A percentile compares a stretch with the other conserved stretches of the same genome.
phyloP scores from a whole-genome alignment of 805 yeast genomes.

The Myxozyma mucilagina region DNA sequence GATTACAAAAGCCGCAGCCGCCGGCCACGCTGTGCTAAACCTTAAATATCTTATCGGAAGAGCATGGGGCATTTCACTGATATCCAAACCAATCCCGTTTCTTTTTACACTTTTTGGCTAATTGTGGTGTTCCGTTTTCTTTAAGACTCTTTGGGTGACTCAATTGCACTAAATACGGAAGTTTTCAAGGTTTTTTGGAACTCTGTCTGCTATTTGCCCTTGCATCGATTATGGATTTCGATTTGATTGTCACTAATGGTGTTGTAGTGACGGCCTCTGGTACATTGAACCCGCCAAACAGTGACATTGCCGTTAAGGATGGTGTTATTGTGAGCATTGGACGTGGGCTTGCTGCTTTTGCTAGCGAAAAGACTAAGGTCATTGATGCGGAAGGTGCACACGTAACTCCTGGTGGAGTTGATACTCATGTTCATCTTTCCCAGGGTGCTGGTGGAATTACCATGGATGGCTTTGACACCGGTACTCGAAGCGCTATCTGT shows the following conservation, averaged over 20 bases:
- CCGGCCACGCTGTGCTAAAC: not conserved
- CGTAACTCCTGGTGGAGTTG: conserved; percentile 56
- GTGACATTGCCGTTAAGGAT: conserved; percentile 45
- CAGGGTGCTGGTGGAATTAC: conserved; percentile 45
- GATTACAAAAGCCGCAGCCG: not conserved
- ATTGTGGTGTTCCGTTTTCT: not conserved
- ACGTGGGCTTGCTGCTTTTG: conserved; percentile 36
- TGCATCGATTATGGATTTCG: conserved; percentile 24
- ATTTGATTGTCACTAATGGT: conserved; percentile 35
- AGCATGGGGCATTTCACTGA: not conserved
- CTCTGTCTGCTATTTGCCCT: not conserved
- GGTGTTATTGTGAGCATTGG: conserved; percentile 46
- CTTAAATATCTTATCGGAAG: not conserved
- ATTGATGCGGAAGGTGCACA: conserved; percentile 52
- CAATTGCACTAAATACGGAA: not conserved
- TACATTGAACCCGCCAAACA: conserved; percentile 34
- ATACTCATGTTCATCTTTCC: conserved; percentile 52
- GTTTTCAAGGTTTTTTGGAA: too few species aligned
- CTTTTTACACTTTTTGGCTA: not conserved
- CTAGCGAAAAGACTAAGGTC: conserved; percentile 25
- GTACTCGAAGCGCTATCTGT: conserved; percentile 49
- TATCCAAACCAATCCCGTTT: not conserved
- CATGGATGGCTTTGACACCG: conserved; percentile 50
- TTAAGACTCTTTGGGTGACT: not conserved
- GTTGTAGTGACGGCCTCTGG: conserved; percentile 28